Evolutionary conservation across 495 filamentous ascomycete genomes (phyloP), one percentile per base, ranked within the genome.

Genomic region (Chlorociboria aeruginascens): DNA sequence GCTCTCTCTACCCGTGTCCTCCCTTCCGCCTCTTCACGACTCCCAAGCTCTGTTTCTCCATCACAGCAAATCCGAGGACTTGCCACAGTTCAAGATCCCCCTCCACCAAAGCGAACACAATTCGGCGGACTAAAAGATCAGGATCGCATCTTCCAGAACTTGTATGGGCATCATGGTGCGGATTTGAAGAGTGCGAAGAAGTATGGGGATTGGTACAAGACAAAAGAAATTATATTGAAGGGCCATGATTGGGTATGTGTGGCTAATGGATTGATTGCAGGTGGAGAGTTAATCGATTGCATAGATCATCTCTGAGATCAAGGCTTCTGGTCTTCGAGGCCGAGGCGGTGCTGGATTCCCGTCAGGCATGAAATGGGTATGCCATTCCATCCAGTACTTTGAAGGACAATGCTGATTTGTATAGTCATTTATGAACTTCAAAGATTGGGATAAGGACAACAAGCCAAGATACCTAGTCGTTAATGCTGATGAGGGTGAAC

Each of bases 401-500:
- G 17, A 29, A 16, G n/a, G 6, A 30, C 29, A 11, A 38, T 13
- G 30, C 52, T 59, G 32, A 55, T 47, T 29, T 11, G 33, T 8
- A 25, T 57, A 96, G 89, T 95, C 88, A 42, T 98, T 98, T 74
- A 98, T 98, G 92, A 98, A 97, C 72, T 86, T 88, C 77, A 95
- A 96, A 69, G 93, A 86, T 65, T 98, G 92, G 93, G 89, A 97
- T 58, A 95, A 96, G 73, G 93, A 95, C 62, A 88, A 74, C 46
- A 89, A 93, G 65, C 93, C 93, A 49, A 81, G 92, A 48, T 98
- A 98, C 60, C 74, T 98, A 36, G 89, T 98, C 43, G 85, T 98
- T 71, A 98, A 98, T 59, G 92, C 92, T 54, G 92, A 98, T 63
- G 92, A 98, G 74, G 92, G 92, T 62, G 92, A 98, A 67, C 92